Base-by-base conservation (phyloP, 2,329 filamentous ascomycete species). In the Paraphoma chrysanthemicola region DNA sequence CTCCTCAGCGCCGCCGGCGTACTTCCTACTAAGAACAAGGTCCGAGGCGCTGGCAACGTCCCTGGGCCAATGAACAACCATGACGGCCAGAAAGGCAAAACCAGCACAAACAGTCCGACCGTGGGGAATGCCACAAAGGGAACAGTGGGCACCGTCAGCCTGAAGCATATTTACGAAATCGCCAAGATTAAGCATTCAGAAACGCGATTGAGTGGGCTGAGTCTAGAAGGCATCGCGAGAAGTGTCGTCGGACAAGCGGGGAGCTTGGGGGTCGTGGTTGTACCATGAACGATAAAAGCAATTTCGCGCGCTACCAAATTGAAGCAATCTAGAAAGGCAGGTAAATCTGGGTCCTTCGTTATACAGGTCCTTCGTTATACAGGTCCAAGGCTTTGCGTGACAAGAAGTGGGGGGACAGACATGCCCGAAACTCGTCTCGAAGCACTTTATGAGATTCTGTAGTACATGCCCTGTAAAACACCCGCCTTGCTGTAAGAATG, bases 131-230 rank as follows among this genome's bases (percentile, higher is more conserved):
- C 92, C 0, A 90, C 89, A 1, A 83, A 89, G 58, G 92, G 96
- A 66, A 87, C 82, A 7, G 86, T 96, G n/a, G 95, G 94, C 55
- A 90, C 86, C 3, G 85, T 99, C 53, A 95, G 90, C 70, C 80
- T 99, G 71, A 99, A 99, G 83, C 95, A 99, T 80, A 83, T 99
- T 18, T 98, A 93, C 80, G 94, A 98, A 81, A 98, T 99, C 78
- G 95, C 95, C 64, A 93, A 92, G 83, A 96, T 99, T 73, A 99
- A 99, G 85, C 90, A 78, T 52, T 63, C 66, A 2, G 81, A 83
- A 77, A 71, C 68, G 41, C 69, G 81, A 54, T 62, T 83, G 63
- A 73, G 68, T 73, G 89, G 90, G 0, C 91, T 93, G 89, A 93
- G 89, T 63, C 85, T 96, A 33, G 92, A 97, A 79, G 93, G 91